Evolutionary conservation across 495 filamentous ascomycete genomes (phyloP).

Genomic region (Lophiotrema nucula): DNA sequence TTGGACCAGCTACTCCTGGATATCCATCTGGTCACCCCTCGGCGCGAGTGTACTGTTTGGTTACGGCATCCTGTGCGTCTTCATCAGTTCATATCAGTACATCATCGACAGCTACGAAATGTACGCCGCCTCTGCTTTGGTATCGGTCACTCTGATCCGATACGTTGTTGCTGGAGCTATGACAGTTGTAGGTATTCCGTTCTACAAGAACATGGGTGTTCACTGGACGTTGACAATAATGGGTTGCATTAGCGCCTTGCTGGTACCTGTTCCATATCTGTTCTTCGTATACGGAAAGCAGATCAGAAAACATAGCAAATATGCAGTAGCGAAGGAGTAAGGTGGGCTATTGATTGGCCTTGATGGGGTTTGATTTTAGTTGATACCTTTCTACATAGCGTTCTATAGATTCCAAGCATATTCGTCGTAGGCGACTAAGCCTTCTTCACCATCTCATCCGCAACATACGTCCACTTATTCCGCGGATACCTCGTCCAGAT

Average conservation of each 20-base stretch:
- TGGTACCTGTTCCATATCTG: conserved; percentile 55
- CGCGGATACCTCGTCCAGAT: conserved; percentile 38
- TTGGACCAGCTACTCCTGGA: conserved; percentile 50
- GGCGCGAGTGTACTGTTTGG: conserved; percentile 52
- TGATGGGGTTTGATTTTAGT: too few species aligned
- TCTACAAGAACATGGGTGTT: conserved; percentile 55
- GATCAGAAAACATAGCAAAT: conserved; percentile 50
- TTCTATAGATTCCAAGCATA: too few species aligned
- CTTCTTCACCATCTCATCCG: too few species aligned
- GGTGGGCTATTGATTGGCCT: too few species aligned
- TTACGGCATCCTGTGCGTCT: conserved; percentile 52
- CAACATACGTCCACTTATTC: conserved; percentile 9
- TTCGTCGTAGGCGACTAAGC: too few species aligned
- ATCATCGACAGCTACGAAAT: conserved; percentile 40
- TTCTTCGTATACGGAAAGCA: conserved; percentile 52
- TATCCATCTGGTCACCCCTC: conserved; percentile 57
- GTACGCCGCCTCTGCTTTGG: conserved; percentile 36
- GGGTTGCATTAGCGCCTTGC: conserved; percentile 49
- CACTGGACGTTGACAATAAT: conserved; percentile 59
- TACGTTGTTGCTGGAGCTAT: conserved; percentile 44
- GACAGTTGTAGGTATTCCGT: conserved; percentile 48
- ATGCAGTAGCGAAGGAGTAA: conserved; percentile 37
- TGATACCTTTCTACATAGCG: too few species aligned
- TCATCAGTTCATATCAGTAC: conserved; percentile 40
- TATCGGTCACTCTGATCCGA: conserved; percentile 36